Evolutionary conservation across 139 green algal genomes (phyloP).

Genomic region (Chlamydomonas sphaeroides): DNA sequence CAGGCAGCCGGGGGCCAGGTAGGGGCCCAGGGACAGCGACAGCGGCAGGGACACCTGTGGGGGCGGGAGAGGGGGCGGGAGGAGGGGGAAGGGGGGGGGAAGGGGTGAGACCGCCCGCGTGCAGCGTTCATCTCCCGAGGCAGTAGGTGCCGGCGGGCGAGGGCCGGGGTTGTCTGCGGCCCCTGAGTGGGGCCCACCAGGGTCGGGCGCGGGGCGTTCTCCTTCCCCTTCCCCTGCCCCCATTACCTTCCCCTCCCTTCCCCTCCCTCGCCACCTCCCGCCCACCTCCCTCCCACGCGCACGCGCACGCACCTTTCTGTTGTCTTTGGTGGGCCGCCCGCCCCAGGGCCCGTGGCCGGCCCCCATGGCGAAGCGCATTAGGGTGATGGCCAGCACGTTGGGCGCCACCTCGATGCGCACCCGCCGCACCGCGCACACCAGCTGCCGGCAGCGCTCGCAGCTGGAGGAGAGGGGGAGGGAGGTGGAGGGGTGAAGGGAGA

Average conservation of each 20-base stretch:
- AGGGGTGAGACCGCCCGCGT: too few species aligned
- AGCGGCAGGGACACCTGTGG: conserved; percentile 53
- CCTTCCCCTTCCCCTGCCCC: too few species aligned
- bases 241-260: too few species aligned
- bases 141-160: too few species aligned
- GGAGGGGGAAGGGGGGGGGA: background rate
- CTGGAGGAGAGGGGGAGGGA: background rate
- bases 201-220: too few species aligned
- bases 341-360: background rate
- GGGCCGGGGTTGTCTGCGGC: too few species aligned
- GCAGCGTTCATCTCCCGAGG: too few species aligned
- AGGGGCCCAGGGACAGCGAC: conserved; percentile 54
- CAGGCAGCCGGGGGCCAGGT: conserved; percentile 48
- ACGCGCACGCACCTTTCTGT: conserved; percentile 17
- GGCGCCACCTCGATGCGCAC: conserved; percentile 66
- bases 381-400: conserved; percentile 60
- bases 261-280: too few species aligned
- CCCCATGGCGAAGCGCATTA: conserved; percentile 68
- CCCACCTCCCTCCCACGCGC: too few species aligned
- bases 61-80: background rate
- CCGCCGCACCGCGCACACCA: conserved; percentile 29
- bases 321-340: conserved; percentile 51
- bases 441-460: conserved; percentile 26
- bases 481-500: background rate
- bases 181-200: too few species aligned